Evolutionary conservation across 2,329 filamentous ascomycete genomes (phyloP), one percentile per base, ranked within the genome.

Genomic region (Fusarium sp.): DNA sequence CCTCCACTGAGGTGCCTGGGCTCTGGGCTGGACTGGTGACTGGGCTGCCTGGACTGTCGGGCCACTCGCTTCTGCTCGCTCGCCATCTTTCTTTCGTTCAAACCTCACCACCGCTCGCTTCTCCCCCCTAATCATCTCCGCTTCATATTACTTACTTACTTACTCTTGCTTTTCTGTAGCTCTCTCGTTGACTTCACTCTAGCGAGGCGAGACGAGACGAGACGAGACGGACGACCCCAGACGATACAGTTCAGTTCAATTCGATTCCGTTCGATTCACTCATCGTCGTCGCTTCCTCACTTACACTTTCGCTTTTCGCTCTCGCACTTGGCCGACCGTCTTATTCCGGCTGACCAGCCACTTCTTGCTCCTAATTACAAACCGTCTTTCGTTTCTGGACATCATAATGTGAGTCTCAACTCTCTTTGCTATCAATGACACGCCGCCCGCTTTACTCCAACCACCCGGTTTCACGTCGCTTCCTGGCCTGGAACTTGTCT

Each of bases 381-480:
- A 52, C 48, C 65, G 57, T 60, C 63, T 52, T 61, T 67, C 56
- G 55, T 61, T 67, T 63, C 61, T 70, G 61, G 70, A 74, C 57
- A 75, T 75, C 72, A 60, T 61, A 75, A 75, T 75, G 74, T 76
- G 72, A 76, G 74, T 76, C 65, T 61, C 61, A 70, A 66, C 65
- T 71, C 65, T 69, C 61, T 68, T 71, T 69, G 52, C 69, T 51
- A 39, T 65, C 61, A 48, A 69, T 67, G 65, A 67, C 68, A 70
- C 68, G 67, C 71, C 64, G 64, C 61, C 56, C 53, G 53, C 64
- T 61, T 46, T 67, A 69, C 61, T 62, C 70, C 73, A 73, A 73
- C 72, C 73, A 67, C 65, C 62, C 53, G 57, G 45, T 67, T 64
- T 60, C 51, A 57, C 58, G 38, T 42, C 55, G 53, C 29, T 47